These are phyloP conservation scores for Tephrocybe sp. DNA, from an alignment of 768 basidiomycete genomes.

Conservation along the genomic window DNA sequence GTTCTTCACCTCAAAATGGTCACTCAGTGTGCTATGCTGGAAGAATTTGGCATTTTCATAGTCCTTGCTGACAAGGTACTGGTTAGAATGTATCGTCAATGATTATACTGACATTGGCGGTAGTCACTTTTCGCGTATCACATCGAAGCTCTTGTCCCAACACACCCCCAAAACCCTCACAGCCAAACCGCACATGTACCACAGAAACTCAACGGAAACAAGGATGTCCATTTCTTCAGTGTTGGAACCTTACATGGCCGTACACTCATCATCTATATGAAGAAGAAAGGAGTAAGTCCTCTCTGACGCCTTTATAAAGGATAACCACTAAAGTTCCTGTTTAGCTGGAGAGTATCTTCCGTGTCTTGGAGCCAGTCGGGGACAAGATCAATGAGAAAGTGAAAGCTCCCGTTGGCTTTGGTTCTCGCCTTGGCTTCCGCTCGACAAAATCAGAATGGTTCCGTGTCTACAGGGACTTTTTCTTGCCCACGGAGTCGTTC, in stretches of 20 bases:
- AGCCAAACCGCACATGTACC: conserved; percentile 65
- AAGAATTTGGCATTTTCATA: conserved; percentile 95
- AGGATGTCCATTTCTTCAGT: conserved; percentile 95
- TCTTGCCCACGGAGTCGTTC: conserved; percentile 87
- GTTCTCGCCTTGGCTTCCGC: conserved; percentile 75
- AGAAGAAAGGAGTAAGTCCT: conserved; percentile 74
- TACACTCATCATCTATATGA: conserved; percentile 93
- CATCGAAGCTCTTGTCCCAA: conserved; percentile 94
- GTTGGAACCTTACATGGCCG: conserved; percentile 86
- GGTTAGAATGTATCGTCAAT: neutral
- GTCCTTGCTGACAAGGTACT: conserved; percentile 88
- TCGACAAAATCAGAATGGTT: conserved; percentile 92
- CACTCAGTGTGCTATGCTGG: conserved; percentile 93
- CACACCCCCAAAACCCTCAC: conserved; percentile 66
- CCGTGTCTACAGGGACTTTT: conserved; percentile 91
- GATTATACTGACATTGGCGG: neutral
- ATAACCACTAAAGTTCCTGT: neutral
- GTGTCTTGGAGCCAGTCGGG: conserved; percentile 94
- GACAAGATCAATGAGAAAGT: conserved; percentile 82
- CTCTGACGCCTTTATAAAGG: neutral
- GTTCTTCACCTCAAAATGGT: conserved; percentile 93
- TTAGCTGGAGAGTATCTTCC: conserved; percentile 88
- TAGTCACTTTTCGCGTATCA: conserved; percentile 91
- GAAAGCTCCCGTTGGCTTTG: conserved; percentile 68
- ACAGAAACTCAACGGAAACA: conserved; percentile 86